Evolutionary conservation across 441 rosid genomes (phyloP), one percentile per base, ranked within the genome.

Genomic region (Gossypium gossypioides): DNA sequence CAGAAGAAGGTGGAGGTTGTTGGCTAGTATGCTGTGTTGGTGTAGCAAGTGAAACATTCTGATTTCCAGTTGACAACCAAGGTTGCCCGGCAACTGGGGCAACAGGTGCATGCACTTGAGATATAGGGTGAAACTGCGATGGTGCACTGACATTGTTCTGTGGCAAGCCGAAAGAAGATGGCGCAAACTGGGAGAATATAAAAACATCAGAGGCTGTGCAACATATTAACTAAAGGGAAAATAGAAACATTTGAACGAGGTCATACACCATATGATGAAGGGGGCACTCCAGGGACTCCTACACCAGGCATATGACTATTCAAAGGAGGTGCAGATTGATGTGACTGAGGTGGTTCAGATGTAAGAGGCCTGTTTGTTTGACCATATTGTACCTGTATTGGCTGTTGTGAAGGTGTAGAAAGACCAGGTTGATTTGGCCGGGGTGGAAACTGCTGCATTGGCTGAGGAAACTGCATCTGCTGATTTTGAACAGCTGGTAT

Each of bases 341-440:
- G 93, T 29, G 85, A 76, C 68, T 80, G 89, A 40, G 84, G 78
- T 40, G 89, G 68, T 54, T 86, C 87, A 67, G 93, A 75, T 9
- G 86, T 67, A 69, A 89, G 83, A 37, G 88, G 87, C 83, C 88
- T 81, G 75, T 79, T 85, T 51, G 84, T 76, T 80, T 88, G 97
- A 67, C 21, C 75, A 79, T 87, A 89, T n/a, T 86, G 83, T 71
- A 82, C 77, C n/a, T 86, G 79, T 61, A 87, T 68, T 56, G 86
- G 81, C 77, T 88, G 98, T 29, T 89, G 75, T 2, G 87, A 79
- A 77, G 89, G 81, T 69, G 88, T 6, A 51, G 78, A 75, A 82
- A 79, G 87, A 64, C 80, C 91, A 79, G 94, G 89, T 81, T 92
- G 97, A 79, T 83, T 80, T 75, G 91, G 85, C 85, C 96, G 82